These are phyloP conservation scores for Breviolum minutum DNA, from an alignment of 73 alveolate species.

Conservation along the genomic window DNA sequence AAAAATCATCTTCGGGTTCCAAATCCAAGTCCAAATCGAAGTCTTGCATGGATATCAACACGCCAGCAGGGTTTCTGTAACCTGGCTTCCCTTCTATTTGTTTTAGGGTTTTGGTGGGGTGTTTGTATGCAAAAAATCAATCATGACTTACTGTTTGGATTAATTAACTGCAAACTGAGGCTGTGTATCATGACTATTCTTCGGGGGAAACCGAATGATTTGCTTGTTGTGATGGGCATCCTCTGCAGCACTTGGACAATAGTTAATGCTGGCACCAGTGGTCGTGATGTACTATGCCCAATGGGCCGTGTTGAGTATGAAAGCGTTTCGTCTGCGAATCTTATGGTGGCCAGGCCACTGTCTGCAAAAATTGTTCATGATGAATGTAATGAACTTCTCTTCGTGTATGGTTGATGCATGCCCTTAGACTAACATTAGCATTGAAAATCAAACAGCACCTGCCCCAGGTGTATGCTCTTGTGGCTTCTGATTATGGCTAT, in stretches of 20 bases:
- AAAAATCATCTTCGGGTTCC: too few relatives aligned
- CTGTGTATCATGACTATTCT: background rate
- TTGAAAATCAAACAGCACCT: too few relatives aligned
- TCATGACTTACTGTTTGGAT: background rate
- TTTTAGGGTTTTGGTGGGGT: too few relatives aligned
- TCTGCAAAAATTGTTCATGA: background rate
- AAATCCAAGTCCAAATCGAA: background rate
- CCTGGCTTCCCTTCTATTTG: too few relatives aligned
- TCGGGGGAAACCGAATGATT: background rate
- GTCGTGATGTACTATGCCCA: background rate
- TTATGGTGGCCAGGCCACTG: background rate
- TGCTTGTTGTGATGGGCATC: background rate
- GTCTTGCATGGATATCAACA: background rate
- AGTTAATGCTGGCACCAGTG: slow-evolving; percentile 1
- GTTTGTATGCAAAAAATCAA: too few relatives aligned
- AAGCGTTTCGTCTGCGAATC: background rate
- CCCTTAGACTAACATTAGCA: too few relatives aligned
- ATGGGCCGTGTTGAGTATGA: background rate
- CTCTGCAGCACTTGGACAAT: background rate
- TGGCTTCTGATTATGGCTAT: background rate
- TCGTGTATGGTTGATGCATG: background rate
- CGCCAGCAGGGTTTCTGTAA: background rate
- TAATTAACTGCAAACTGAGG: background rate
- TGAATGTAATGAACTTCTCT: background rate
- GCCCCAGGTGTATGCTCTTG: background rate